A percentile compares a stretch with the other conserved stretches of the same genome.
Conservation (phyloP, 2,329 filamentous ascomycete species). For the Aureobasidium sp. region DNA sequence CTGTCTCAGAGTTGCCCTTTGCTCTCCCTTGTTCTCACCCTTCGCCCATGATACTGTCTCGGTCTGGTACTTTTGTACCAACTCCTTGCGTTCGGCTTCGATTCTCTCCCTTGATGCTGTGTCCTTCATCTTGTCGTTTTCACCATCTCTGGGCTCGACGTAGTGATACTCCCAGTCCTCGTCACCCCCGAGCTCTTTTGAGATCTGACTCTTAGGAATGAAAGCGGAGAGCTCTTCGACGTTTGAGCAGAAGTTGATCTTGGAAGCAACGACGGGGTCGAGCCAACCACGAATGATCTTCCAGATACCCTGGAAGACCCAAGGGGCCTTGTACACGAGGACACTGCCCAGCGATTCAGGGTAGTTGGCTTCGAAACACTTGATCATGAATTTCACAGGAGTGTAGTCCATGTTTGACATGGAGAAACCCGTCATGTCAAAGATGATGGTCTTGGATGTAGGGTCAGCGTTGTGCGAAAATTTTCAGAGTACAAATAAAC, state of each 20-base stretch:
- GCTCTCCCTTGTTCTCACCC: slow-evolving; percentile 36
- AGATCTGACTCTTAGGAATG: slow-evolving; percentile 63
- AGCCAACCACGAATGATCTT: slow-evolving; percentile 93
- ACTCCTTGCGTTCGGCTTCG: slow-evolving; percentile 52
- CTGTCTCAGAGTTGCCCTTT: slow-evolving; percentile 49
- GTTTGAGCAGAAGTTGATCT: slow-evolving; percentile 88
- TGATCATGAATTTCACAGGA: slow-evolving; percentile 98
- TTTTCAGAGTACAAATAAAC: slow-evolving; percentile 31
- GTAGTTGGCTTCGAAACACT: slow-evolving; percentile 98
- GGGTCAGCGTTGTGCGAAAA: neutral
- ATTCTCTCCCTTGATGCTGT: slow-evolving; percentile 55
- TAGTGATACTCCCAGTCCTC: slow-evolving; percentile 83
- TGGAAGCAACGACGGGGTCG: slow-evolving; percentile 88
- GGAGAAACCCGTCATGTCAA: slow-evolving; percentile 54
- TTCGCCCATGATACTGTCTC: slow-evolving; percentile 71
- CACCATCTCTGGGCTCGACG: slow-evolving; percentile 64
- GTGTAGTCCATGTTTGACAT: slow-evolving; percentile 80
- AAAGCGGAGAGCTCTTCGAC: slow-evolving; percentile 70
- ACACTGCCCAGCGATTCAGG: slow-evolving; percentile 86
- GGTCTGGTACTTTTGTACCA: slow-evolving; percentile 69
- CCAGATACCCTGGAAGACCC: slow-evolving; percentile 98
- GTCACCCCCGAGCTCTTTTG: slow-evolving; percentile 76
- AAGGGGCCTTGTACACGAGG: slow-evolving; percentile 90
- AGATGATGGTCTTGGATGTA: slow-evolving; percentile 66
- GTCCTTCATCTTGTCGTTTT: slow-evolving; percentile 69